Percentiles rank a stretch among this genome's conserved stretches.
phyloP scores from a whole-genome alignment of 2,329 filamentous ascomycete genomes.

The Clonostachys solani region DNA sequence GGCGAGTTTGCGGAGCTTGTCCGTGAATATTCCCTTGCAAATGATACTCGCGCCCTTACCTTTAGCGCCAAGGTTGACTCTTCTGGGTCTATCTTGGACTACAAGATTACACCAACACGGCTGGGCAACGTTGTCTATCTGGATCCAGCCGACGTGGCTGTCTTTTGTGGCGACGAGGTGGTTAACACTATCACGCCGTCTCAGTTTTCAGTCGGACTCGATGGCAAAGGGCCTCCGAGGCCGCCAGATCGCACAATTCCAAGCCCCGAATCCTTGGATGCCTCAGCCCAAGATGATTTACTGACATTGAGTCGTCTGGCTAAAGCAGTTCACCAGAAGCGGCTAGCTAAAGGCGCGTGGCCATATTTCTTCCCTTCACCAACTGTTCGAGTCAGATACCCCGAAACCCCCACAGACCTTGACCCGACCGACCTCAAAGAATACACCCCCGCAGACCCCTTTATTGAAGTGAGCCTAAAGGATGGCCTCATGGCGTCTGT shows the following conservation, averaged over 20 bases:
- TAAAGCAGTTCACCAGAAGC: slow-evolving; percentile 32
- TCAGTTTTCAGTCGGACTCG: not conserved
- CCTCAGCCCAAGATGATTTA: slow-evolving; percentile 38
- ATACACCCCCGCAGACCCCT: slow-evolving; percentile 40
- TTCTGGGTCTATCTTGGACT: slow-evolving; percentile 47
- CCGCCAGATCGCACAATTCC: slow-evolving; percentile 36
- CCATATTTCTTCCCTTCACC: slow-evolving; percentile 40
- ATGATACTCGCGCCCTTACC: slow-evolving; percentile 49
- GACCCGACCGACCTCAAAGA: slow-evolving; percentile 3
- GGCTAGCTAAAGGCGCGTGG: slow-evolving; percentile 43
- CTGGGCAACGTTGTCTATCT: slow-evolving; percentile 54
- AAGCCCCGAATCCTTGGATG: slow-evolving; percentile 32
- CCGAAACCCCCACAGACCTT: slow-evolving; percentile 13
- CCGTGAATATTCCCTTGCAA: slow-evolving; percentile 49
- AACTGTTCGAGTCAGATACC: slow-evolving; percentile 36
- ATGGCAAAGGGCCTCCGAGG: not conserved
- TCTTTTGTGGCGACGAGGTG: slow-evolving; percentile 30
- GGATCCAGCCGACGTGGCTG: slow-evolving; percentile 44
- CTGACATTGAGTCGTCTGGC: slow-evolving; percentile 41
- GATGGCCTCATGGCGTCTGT: slow-evolving; percentile 22
- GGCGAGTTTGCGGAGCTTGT: slow-evolving; percentile 33
- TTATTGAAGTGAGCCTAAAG: slow-evolving; percentile 33
- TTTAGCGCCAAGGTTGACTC: slow-evolving; percentile 56
- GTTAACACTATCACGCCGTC: slow-evolving; percentile 2
- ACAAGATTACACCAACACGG: slow-evolving; percentile 47